Evolutionary conservation across 805 yeast species (phyloP), one percentile per base, ranked within the genome.

Genomic region (Candida germanica): DNA sequence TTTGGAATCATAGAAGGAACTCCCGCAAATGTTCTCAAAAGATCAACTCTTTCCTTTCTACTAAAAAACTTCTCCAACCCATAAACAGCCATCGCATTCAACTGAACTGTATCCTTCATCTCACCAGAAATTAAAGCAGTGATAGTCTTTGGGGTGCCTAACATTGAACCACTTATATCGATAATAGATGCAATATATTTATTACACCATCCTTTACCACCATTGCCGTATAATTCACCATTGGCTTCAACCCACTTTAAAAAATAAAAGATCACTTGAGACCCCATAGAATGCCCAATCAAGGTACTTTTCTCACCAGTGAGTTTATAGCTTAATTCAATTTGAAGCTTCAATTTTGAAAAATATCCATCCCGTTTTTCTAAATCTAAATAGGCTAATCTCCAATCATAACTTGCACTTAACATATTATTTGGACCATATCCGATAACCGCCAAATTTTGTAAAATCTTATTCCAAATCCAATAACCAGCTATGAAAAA

Each of bases 391-490:
- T 87, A 93, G 0, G 95, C 83, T 47, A 93, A 71, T 54, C 98
- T 76, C 98, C 98, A 93, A 58, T 93, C 98, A 58, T 93, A 93
- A 1, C 96, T 74, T 1, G 98, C 98, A 36, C 89, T 81, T 20
- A 73, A 54, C 97, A 93, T 88, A 50, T 75, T 86, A 48, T 87
- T 83, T 2, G 96, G 91, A 31, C 87, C 95, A 60, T 93, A 93
- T 0, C 97, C 96, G 42, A 93, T 77, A 1, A 87, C 97, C 3
- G 96, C 95, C 46, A 93, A 66, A 52, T 93, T 93, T 59, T 91
- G 96, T n/a, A 93, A 69, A 35, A 93, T 77, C 56, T 93, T 93
- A 56, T 87, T 87, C 98, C 98, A 93, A 51, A 93, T 87, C 98
- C 98, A 93, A 59, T 93, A 93, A 0, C 98, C 98, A 3, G 97